Evolutionary conservation across 179 eudicot genomes (phyloP).

Genomic region (Spinacia oleracea): DNA sequence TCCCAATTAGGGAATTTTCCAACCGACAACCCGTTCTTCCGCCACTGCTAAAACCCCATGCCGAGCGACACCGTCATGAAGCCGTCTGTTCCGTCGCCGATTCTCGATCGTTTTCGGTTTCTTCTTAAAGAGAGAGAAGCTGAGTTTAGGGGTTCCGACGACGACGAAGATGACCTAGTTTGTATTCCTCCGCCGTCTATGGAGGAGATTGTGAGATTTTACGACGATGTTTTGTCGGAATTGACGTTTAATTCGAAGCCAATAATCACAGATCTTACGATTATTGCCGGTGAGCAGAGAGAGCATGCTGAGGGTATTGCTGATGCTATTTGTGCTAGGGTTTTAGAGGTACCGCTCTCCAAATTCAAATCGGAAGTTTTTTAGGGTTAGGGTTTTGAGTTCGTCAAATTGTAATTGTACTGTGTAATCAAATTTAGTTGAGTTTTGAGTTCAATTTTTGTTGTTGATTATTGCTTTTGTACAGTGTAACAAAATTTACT

Average conservation of each 20-base stretch:
- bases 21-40: background rate
- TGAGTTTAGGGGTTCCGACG: conserved; percentile 38
- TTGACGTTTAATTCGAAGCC: conserved; percentile 90
- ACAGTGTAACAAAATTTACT: conserved; percentile 35
- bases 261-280: conserved; percentile 88
- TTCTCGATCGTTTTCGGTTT: conserved; percentile 68
- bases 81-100: conserved; percentile 41
- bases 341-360: conserved; percentile 66
- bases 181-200: conserved; percentile 34
- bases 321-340: conserved; percentile 72
- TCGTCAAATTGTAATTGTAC: conserved; percentile 16
- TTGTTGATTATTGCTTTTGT: conserved; percentile 23
- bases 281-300: conserved; percentile 82
- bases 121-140: conserved; percentile 54
- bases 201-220: conserved; percentile 60
- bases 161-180: conserved; percentile 19
- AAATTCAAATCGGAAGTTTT: conserved; percentile 22
- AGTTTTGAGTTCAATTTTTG: conserved; percentile 1
- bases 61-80: conserved; percentile 36
- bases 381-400: conserved; percentile 30
- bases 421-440: conserved; percentile 15
- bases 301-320: conserved; percentile 73
- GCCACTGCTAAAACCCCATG: conserved; percentile 26
- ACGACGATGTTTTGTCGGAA: conserved; percentile 62
- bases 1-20: conserved; percentile 24